Evolutionary conservation across 805 yeast genomes (phyloP).

Genomic region (Ogataea trehalophila): DNA sequence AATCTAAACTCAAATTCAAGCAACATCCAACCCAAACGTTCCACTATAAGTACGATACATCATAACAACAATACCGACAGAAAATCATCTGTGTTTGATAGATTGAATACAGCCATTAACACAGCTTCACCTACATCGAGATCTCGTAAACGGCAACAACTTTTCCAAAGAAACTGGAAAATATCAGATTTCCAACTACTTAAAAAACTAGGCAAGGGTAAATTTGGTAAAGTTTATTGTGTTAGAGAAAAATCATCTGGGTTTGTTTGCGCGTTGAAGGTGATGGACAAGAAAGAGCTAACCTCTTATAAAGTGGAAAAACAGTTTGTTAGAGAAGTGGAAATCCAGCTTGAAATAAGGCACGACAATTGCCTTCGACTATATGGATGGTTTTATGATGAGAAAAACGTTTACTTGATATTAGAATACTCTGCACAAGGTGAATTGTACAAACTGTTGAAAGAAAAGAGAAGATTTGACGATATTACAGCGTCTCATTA

Average conservation of each 20-base stretch:
- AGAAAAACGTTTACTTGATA: conserved; percentile 72
- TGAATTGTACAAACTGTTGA: conserved; percentile 73
- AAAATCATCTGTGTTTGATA: conserved; percentile 4
- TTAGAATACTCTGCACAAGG: conserved; percentile 85
- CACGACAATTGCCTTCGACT: conserved; percentile 80
- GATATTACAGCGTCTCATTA: conserved; percentile 74
- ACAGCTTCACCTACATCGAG: not conserved
- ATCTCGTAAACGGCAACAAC: not conserved
- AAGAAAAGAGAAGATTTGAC: conserved; percentile 61
- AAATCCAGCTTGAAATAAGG: conserved; percentile 73
- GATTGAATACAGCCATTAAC: not conserved
- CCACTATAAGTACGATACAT: not conserved
- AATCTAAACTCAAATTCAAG: not conserved
- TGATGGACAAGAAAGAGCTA: conserved; percentile 81
- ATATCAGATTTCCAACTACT: conserved; percentile 77
- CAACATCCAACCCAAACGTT: not conserved
- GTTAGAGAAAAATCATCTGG: conserved; percentile 73
- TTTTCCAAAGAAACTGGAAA: conserved; percentile 20
- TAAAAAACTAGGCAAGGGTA: conserved; percentile 83
- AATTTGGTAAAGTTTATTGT: conserved; percentile 89
- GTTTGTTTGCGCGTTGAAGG: conserved; percentile 83
- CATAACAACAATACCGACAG: not conserved
- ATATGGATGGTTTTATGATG: conserved; percentile 82
- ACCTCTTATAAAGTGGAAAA: conserved; percentile 70
- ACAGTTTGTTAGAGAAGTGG: conserved; percentile 87